A percentile compares a stretch with the other conserved stretches of the same genome.
phyloP scores from a whole-genome alignment of 2,329 filamentous ascomycete genomes.

The Aspergillus viridinutans region DNA sequence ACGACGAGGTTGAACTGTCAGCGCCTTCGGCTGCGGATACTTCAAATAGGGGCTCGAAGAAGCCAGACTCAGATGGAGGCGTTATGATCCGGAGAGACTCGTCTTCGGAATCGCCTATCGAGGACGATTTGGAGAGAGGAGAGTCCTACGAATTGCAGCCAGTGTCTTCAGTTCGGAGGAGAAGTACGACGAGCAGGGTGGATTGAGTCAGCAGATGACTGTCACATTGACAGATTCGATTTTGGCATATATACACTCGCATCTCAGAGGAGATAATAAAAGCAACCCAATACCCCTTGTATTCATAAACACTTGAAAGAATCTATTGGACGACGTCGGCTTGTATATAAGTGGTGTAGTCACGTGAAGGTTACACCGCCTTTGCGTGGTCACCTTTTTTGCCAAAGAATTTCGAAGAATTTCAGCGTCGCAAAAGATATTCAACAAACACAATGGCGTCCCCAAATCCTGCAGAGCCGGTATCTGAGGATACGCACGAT shows the following conservation, averaged over 20 bases:
- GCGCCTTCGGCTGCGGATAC: background rate
- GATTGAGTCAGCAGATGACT: slow-evolving; percentile 6
- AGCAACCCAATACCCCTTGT: background rate
- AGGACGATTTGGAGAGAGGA: slow-evolving; percentile 40
- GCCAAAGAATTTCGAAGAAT: slow-evolving; percentile 24
- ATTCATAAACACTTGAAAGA: too few species aligned
- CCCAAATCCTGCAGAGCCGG: slow-evolving; percentile 17
- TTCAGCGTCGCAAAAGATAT: slow-evolving; percentile 10
- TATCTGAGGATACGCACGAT: slow-evolving; percentile 18
- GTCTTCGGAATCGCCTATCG: slow-evolving; percentile 28
- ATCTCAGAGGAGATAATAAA: background rate
- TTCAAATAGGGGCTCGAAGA: background rate
- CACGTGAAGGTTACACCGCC: slow-evolving; percentile 23
- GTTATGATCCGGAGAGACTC: slow-evolving; percentile 16
- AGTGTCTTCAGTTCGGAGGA: slow-evolving; percentile 23
- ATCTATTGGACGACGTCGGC: background rate
- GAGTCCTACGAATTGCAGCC: slow-evolving; percentile 36
- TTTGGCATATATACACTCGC: background rate
- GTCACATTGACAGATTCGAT: background rate
- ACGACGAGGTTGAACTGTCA: slow-evolving; percentile 5
- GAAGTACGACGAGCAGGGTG: slow-evolving; percentile 24
- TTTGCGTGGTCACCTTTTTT: slow-evolving; percentile 28
- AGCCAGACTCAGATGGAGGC: slow-evolving; percentile 10
- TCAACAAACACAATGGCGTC: slow-evolving; percentile 24
- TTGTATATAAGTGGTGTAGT: background rate